Conservation (phyloP, 2,329 filamentous ascomycete species). For the Metarhizium sp. region DNA sequence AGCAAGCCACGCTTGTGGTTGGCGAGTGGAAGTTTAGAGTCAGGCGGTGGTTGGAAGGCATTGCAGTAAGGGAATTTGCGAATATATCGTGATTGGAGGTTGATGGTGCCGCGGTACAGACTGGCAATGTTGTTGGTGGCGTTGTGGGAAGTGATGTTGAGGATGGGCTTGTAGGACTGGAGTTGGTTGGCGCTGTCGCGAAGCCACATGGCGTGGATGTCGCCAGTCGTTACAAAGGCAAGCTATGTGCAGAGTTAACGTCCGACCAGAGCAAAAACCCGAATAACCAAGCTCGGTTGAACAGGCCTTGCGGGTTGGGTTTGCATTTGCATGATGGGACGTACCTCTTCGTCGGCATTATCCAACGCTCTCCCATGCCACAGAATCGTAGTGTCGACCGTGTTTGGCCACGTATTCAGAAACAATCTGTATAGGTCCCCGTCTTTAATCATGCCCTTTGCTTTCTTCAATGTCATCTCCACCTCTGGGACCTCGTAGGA, state of each 20-base stretch:
- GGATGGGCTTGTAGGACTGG: constrained; percentile 60
- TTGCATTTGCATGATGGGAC: too few relatives aligned
- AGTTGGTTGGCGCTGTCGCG: constrained; percentile 79
- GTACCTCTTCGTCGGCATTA: constrained; percentile 48
- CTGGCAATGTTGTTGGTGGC: constrained; percentile 45
- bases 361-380: constrained; percentile 55
- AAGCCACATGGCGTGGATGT: constrained; percentile 90
- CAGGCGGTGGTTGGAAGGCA: constrained; percentile 80
- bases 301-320: too few relatives aligned
- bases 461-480: constrained; percentile 61
- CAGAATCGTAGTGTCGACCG: constrained; percentile 61
- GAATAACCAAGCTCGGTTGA: not conserved
- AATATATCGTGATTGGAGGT: constrained; percentile 65
- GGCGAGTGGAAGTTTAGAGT: constrained; percentile 35
- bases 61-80: constrained; percentile 76
- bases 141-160: constrained; percentile 41
- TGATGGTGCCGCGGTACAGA: constrained; percentile 66
- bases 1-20: constrained; percentile 12
- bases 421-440: constrained; percentile 66
- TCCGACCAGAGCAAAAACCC: not conserved
- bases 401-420: constrained; percentile 65
- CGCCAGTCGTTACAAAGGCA: constrained; percentile 74
- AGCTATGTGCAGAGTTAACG: constrained; percentile 31
- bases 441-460: constrained; percentile 63
- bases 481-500: constrained; percentile 72